Evolutionary conservation across 257 asterid genomes (phyloP).

Genomic region (Lantana camara): DNA sequence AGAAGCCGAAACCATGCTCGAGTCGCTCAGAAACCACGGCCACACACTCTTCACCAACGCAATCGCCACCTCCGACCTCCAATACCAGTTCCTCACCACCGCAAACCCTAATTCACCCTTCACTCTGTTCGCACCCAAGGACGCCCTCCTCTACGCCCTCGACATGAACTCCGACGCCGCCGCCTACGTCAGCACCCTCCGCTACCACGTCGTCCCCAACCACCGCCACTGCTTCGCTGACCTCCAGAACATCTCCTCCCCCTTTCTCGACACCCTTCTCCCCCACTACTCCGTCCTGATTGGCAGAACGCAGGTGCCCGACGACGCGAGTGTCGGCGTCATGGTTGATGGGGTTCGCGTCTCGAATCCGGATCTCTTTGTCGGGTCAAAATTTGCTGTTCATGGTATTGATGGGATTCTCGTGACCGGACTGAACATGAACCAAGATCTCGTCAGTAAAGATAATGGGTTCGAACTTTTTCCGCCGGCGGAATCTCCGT

Average conservation of each 20-base stretch:
- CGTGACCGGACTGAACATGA: conserved; percentile 42
- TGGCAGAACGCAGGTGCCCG: conserved; percentile 4
- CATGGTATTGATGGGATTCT: conserved; percentile 69
- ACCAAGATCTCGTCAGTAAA: conserved; percentile 24
- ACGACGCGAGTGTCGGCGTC: conserved; percentile 23
- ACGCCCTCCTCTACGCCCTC: conserved; percentile 50
- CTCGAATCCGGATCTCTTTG: conserved; percentile 51
- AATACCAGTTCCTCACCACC: conserved; percentile 48
- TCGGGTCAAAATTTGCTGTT: conserved; percentile 54
- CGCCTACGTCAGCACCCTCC: conserved; percentile 53
- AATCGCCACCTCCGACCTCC: conserved; percentile 63
- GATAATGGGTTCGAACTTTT: conserved; percentile 23
- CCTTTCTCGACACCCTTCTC: conserved; percentile 65
- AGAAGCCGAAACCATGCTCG: conserved; percentile 38
- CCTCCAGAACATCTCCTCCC: conserved; percentile 45
- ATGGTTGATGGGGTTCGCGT: conserved; percentile 55
- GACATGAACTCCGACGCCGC: conserved; percentile 62
- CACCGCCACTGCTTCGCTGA: conserved; percentile 47
- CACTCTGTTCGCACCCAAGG: conserved; percentile 61
- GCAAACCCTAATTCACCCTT: neutral
- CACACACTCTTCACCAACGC: conserved; percentile 68
- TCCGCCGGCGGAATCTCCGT: conserved; percentile 28
- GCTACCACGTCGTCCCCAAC: conserved; percentile 61
- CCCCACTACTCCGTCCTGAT: conserved; percentile 55
- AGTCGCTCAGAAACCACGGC: conserved; percentile 45